Evolutionary conservation across 169 alveolate genomes (phyloP).

Genomic region (Miamiensis avidus): DNA sequence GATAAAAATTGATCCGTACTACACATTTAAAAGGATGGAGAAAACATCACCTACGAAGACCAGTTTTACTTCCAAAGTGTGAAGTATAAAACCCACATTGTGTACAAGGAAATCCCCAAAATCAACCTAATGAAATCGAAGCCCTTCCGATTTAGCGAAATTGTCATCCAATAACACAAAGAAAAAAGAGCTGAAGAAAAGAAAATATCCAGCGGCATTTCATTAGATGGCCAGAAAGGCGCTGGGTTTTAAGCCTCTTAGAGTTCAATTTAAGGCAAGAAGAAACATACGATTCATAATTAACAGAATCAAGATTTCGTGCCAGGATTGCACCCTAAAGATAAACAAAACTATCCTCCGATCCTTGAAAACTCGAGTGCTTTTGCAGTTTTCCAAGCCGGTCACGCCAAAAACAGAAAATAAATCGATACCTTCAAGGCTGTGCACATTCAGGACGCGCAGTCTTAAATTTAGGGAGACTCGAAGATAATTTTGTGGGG

Average conservation of each 20-base stretch:
- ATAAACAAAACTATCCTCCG: too few species aligned
- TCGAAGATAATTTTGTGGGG: conserved; percentile 5
- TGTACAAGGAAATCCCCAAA: neutral
- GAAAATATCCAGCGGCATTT: neutral
- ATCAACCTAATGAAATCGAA: neutral
- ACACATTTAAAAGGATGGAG: neutral
- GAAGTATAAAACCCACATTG: neutral
- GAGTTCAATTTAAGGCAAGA: neutral
- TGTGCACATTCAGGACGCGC: neutral
- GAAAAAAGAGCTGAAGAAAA: too few species aligned
- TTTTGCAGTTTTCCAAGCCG: neutral
- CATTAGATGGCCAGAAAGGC: too few species aligned
- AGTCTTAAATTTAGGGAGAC: neutral
- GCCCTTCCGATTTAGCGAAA: too few species aligned
- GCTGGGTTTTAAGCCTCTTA: too few species aligned
- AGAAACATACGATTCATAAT: neutral
- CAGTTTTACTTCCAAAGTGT: neutral
- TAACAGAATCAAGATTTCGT: neutral
- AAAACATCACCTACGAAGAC: neutral
- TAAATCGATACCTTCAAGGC: neutral
- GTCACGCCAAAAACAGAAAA: neutral
- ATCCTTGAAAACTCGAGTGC: neutral
- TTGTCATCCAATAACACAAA: too few species aligned
- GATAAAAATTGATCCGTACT: neutral
- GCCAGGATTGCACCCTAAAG: neutral